Percentiles rank a stretch among this genome's conserved stretches.
phyloP scores from a whole-genome alignment of 106 monocot species.

The Dioscorea dumetorum region DNA sequence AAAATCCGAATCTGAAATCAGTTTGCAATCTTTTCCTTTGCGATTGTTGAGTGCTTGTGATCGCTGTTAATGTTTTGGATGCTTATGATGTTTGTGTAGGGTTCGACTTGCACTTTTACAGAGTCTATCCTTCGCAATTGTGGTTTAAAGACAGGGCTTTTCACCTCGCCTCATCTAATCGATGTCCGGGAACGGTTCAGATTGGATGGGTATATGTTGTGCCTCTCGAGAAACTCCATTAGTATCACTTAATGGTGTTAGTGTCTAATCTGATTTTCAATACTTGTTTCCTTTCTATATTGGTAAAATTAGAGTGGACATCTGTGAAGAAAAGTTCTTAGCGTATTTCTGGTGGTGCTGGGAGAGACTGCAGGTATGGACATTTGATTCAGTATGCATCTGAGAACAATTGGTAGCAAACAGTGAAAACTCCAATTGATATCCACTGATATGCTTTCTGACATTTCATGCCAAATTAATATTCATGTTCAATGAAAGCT shows the following conservation, averaged over 20 bases:
- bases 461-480: no score
- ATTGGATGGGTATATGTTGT: slow-evolving; percentile 54
- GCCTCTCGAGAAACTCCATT: no score
- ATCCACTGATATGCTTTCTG: no score
- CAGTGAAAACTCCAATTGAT: no score
- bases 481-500: no score
- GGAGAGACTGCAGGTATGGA: slow-evolving; percentile 63
- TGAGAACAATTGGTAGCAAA: no score
- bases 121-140: slow-evolving; percentile 81
- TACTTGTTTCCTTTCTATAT: not conserved
- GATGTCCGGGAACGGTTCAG: slow-evolving; percentile 84
- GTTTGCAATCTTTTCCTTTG: not conserved
- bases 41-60: not conserved
- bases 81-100: slow-evolving; percentile 27
- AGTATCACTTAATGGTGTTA: no score
- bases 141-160: slow-evolving; percentile 81
- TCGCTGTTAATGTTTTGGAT: not conserved
- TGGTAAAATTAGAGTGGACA: slow-evolving; percentile 45
- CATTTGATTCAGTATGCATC: not conserved
- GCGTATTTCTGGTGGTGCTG: slow-evolving; percentile 98
- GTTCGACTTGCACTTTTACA: slow-evolving; percentile 86
- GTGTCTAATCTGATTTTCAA: not conserved
- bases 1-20: not conserved
- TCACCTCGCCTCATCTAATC: slow-evolving; percentile 92
- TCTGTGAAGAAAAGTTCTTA: slow-evolving; percentile 82